Base-by-base conservation (phyloP, 106 monocot species). In the Chionographis japonica region DNA sequence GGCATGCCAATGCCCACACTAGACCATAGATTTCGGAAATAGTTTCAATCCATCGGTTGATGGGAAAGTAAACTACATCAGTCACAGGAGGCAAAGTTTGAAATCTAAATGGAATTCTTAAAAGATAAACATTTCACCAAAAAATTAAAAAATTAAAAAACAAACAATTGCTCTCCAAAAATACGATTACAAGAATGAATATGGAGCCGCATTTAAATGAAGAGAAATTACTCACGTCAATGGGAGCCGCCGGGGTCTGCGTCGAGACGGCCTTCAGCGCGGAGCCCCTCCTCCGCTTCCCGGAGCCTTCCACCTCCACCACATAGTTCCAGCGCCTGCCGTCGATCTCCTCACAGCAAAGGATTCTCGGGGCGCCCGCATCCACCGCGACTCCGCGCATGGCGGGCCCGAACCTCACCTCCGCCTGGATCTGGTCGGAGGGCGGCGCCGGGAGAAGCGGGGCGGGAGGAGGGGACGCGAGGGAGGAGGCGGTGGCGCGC, bases 251-350 rank as follows among this genome's bases (percentile, higher is more conserved):
- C 12, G 83, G 74, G 17, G 69, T 46, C 70, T 78, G 56, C 52
- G 78, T 15, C 4, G 78, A 41, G 6, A 83, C 69, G 12, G 67
- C 78, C 83, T 65, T 83, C 46, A 83, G 12, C 41, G 66, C 41
- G 5, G 63, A 12, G 27, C 64, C 73, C 15, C 35, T 12, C 39
- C 27, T 42, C 14, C 35, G 20, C 53, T 52, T 70, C 40, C 63
- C 62, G 14, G 54, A 71, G 53, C 58, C 43, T 11, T 78, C 78
- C 18, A 27, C 43, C 40, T 72, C 69, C 8, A 68, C 72, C 65
- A 78, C 78, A 53, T 83, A 83, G 60, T 68, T 78, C 83, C 83
- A 83, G 61, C 63, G 73, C 74, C 78, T 68, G 35, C 83, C 83
- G 51, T 83, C 74, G 14, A 83, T 51, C 69, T 78, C 83, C 74